Evolutionary conservation across 164 flowering plant genomes (phyloP).

Genomic region (Nelumbo lutea): DNA sequence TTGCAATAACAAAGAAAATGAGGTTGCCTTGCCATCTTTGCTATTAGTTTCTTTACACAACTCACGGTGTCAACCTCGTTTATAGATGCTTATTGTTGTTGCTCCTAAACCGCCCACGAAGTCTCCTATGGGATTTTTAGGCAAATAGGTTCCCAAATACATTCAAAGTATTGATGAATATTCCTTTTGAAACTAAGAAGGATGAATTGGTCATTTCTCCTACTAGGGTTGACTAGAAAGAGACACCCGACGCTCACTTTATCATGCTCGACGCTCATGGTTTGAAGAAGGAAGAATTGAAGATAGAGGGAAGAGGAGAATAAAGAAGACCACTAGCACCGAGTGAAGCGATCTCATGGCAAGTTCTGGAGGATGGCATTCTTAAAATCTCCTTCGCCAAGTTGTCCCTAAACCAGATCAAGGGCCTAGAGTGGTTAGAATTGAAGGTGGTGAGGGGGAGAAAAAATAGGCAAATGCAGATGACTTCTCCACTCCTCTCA

Average conservation of each 20-base stretch:
- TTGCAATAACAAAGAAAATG: not conserved
- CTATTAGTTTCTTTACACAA: not conserved
- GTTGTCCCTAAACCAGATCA: conserved; percentile 33
- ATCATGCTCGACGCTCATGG: conserved; percentile 45
- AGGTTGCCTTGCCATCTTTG: not conserved
- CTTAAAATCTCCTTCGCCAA: conserved; percentile 31
- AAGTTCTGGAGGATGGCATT: conserved; percentile 45
- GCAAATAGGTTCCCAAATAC: conserved; percentile 23
- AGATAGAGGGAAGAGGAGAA: not conserved
- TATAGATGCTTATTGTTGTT: not conserved
- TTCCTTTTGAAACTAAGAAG: conserved; percentile 27
- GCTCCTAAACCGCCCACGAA: not conserved
- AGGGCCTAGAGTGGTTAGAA: conserved; percentile 28
- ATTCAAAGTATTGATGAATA: conserved; percentile 35
- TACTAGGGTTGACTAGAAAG: conserved; percentile 47
- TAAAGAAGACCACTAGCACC: not conserved
- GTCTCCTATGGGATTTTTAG: not conserved
- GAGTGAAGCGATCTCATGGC: conserved; percentile 29
- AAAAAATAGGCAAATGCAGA: not conserved
- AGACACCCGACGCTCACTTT: conserved; percentile 36
- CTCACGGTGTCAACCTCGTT: not conserved
- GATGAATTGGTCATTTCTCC: conserved; percentile 23
- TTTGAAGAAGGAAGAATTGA: not conserved
- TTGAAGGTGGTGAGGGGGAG: not conserved
- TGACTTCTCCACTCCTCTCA: too few relatives aligned